Percentiles rank a stretch among this genome's conserved stretches.
Conservation (phyloP, 2,329 filamentous ascomycete species). For the Rhytidhysteron rufulum region DNA sequence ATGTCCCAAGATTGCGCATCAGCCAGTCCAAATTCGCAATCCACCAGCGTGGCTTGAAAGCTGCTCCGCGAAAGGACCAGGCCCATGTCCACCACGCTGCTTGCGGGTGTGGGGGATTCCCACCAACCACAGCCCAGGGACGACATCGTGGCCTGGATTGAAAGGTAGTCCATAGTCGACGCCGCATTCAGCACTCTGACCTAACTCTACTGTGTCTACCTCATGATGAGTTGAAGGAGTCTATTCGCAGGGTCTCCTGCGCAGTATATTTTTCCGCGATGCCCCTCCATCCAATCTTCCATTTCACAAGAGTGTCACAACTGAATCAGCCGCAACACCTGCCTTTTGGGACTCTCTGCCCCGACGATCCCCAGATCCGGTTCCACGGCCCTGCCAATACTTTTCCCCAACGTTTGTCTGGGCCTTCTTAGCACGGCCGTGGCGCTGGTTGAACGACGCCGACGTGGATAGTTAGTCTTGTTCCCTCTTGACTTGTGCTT, state of each 20-base stretch:
- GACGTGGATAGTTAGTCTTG: too few relatives aligned
- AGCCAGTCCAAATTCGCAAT: background rate
- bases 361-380: background rate
- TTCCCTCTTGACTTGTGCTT: too few relatives aligned
- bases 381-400: background rate
- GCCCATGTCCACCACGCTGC: background rate
- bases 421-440: background rate
- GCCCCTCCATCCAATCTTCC: background rate
- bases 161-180: too few relatives aligned
- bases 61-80: background rate
- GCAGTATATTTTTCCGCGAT: background rate
- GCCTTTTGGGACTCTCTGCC: background rate
- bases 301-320: background rate
- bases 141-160: background rate
- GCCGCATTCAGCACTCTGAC: too few relatives aligned
- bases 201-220: too few relatives aligned
- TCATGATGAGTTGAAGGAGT: too few relatives aligned
- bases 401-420: background rate
- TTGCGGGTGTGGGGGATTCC: background rate
- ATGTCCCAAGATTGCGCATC: background rate
- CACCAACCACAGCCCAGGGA: background rate
- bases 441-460: too few relatives aligned
- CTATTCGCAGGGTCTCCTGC: too few relatives aligned
- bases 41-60: background rate
- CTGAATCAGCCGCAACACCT: background rate